A percentile compares a stretch with the other conserved stretches of the same genome.
phyloP scores from a whole-genome alignment of 2,329 filamentous ascomycete genomes.

The Fusarium pilosicola region DNA sequence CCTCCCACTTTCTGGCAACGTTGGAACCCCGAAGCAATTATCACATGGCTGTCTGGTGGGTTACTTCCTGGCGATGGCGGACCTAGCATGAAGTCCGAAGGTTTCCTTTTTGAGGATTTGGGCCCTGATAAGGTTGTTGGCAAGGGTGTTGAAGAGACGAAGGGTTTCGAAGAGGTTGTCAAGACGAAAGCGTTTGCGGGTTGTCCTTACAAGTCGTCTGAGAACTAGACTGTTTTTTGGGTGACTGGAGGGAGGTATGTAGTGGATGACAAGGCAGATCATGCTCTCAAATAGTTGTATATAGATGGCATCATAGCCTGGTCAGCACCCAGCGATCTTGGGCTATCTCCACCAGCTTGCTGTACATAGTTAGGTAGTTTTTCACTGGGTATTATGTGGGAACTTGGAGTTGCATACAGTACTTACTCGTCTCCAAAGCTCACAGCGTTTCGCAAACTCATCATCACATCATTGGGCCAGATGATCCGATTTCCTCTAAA shows the following conservation, averaged over 20 bases:
- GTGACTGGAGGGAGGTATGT: background rate
- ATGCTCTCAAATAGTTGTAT: background rate
- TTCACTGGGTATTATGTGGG: background rate
- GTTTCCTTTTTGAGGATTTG: slow-evolving; percentile 67
- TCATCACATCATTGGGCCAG: background rate
- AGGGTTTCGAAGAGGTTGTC: slow-evolving; percentile 45
- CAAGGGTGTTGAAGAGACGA: slow-evolving; percentile 59
- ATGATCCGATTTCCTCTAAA: background rate
- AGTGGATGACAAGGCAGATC: too few species aligned
- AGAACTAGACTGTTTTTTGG: background rate
- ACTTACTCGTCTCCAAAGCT: background rate
- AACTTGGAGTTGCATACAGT: background rate
- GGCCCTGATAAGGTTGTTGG: slow-evolving; percentile 67
- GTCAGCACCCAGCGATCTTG: too few species aligned
- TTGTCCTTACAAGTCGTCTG: slow-evolving; percentile 55
- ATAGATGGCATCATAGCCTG: background rate
- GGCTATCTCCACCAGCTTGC: background rate
- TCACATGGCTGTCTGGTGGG: slow-evolving; percentile 56
- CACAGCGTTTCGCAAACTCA: background rate
- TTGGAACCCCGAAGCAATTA: slow-evolving; percentile 67
- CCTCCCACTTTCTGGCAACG: slow-evolving; percentile 68
- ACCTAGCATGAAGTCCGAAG: slow-evolving; percentile 55
- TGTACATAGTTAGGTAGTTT: background rate
- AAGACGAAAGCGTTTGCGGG: slow-evolving; percentile 46
- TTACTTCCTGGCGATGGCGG: slow-evolving; percentile 57